Percentiles rank a stretch among this genome's conserved stretches.
Conservation (phyloP, 345 rosid genomes). For the Salix caprea region DNA sequence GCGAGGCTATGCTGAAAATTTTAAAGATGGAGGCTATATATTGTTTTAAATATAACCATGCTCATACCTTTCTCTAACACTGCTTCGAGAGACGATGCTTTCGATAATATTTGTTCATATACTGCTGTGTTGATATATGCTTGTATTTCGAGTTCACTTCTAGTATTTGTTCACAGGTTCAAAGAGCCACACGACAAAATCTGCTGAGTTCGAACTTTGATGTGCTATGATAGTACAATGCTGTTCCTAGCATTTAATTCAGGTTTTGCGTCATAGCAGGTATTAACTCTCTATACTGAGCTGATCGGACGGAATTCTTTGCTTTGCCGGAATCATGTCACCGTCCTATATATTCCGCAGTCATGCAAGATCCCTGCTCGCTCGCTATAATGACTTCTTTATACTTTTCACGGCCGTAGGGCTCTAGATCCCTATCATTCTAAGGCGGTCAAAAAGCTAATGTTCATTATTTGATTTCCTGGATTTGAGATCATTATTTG, state of each 20-base stretch:
- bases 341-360: neutral
- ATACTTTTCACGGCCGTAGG: neutral
- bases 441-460: no score
- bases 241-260: neutral
- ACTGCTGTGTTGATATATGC: neutral
- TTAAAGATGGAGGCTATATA: neutral
- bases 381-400: neutral
- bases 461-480: no score
- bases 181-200: neutral
- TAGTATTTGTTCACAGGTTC: neutral
- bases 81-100: neutral
- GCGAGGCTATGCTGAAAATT: neutral
- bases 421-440: neutral
- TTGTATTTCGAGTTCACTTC: neutral
- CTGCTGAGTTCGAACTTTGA: neutral
- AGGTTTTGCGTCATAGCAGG: neutral
- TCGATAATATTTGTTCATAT: neutral
- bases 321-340: neutral
- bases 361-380: neutral
- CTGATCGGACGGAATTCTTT: neutral
- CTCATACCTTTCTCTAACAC: neutral
- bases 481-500: no score
- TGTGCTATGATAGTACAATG: neutral
- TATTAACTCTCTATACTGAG: neutral
- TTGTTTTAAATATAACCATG: neutral